Conservation (phyloP, 192 early-diverging fungal species). For the Podila verticillata region DNA sequence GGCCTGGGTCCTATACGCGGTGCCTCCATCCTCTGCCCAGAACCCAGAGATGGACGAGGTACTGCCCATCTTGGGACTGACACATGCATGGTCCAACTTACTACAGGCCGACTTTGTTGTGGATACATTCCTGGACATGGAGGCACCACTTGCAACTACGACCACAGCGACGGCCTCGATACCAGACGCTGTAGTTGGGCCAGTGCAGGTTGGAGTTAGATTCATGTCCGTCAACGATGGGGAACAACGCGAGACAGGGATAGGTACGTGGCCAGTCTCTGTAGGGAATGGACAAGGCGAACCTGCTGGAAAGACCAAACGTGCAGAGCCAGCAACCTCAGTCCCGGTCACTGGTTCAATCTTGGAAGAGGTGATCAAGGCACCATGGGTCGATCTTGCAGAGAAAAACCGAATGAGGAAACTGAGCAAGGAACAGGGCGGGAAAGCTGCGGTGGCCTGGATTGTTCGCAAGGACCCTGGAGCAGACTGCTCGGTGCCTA, state of each 20-base stretch:
- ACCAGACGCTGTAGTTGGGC: not conserved
- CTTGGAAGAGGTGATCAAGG: slow-evolving; percentile 1
- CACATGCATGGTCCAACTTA: not conserved
- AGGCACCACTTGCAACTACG: not conserved
- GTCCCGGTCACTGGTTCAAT: not conserved
- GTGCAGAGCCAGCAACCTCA: too few species aligned
- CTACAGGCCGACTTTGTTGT: not conserved
- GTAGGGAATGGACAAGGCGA: too few species aligned
- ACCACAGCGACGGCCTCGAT: not conserved
- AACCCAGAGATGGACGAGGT: not conserved
- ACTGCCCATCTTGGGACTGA: not conserved
- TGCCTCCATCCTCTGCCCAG: not conserved
- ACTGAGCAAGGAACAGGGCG: slow-evolving; percentile 9
- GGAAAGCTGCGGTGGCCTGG: slow-evolving; percentile 10
- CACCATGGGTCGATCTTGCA: slow-evolving; percentile 10
- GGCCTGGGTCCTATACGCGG: slow-evolving; percentile 18
- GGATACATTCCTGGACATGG: not conserved
- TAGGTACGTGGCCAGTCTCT: too few species aligned
- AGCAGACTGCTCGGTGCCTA: not conserved
- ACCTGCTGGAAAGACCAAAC: not conserved
- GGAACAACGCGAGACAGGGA: too few species aligned
- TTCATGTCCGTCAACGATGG: too few species aligned
- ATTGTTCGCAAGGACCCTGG: not conserved
- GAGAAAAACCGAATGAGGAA: slow-evolving; percentile 18
- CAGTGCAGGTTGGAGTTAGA: too few species aligned